phyloP scores from a whole-genome alignment of 2,329 filamentous ascomycete species.

The Pseudocercospora vitis region DNA sequence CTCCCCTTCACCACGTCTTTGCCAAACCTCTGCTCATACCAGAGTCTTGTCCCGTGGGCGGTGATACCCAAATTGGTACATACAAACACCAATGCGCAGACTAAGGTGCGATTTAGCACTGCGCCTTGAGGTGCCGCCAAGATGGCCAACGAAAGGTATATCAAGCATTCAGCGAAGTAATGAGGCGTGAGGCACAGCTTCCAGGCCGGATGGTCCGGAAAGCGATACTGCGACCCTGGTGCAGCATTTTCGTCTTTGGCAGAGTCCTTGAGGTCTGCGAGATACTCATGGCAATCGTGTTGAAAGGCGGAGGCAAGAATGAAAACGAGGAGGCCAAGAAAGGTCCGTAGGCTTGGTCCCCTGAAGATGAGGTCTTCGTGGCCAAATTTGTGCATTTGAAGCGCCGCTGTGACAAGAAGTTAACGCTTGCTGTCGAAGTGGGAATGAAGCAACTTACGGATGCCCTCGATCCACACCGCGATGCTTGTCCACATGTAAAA shows the following conservation, averaged over 20 bases:
- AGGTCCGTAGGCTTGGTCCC: conserved; percentile 52
- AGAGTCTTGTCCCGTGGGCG: conserved; percentile 72
- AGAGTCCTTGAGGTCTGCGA: conserved; percentile 42
- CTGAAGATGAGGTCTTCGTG: conserved; percentile 42
- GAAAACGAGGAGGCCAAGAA: conserved; percentile 63
- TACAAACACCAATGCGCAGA: conserved; percentile 71
- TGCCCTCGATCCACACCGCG: conserved; percentile 81
- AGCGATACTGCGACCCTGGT: conserved; percentile 65
- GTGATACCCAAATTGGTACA: conserved; percentile 77
- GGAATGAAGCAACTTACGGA: conserved; percentile 54
- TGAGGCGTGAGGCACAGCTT: conserved; percentile 76
- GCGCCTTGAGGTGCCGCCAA: conserved; percentile 68
- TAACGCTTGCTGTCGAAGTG: conserved; percentile 8
- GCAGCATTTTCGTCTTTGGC: conserved; percentile 4
- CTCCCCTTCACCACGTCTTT: conserved; percentile 59
- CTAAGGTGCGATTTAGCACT: conserved; percentile 69
- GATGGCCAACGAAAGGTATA: conserved; percentile 78
- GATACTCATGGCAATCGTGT: conserved; percentile 57
- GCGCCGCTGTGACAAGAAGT: conserved; percentile 28
- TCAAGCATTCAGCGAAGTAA: conserved; percentile 82
- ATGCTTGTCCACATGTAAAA: conserved; percentile 76
- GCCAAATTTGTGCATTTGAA: conserved; percentile 39
- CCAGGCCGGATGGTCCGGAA: conserved; percentile 75
- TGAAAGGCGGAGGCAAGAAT: conserved; percentile 70
- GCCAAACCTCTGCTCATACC: conserved; percentile 78